Evolutionary conservation across 371 early-diverging fungal genomes (phyloP), one percentile per base, ranked within the genome.

Genomic region (Mucor plumbeus): DNA sequence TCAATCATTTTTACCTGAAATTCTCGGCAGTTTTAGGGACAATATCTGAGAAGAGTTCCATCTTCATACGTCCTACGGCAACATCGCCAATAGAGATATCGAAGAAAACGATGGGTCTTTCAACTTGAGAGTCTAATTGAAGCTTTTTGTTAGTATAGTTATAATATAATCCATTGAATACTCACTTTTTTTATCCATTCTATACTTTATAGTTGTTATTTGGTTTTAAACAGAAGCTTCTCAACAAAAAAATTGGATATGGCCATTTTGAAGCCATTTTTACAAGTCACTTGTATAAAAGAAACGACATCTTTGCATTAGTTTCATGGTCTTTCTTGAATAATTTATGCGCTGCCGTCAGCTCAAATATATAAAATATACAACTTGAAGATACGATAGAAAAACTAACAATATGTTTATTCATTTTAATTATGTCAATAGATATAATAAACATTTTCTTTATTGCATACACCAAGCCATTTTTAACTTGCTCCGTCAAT

Each of bases 1-100:
- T 53, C 7, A 1, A 21, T 31, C 6, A 14, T 33, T 14, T 7
- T 38, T 61, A 67, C 67, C 67, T 67, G 83, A 99, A 99, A 87
- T 99, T 99, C 76, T 99, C 99, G 13, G 96, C 97, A 1, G 99
- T 99, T 74, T 90, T 94, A 39, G 99, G 99, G 3, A 92, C 94
- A 53, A 93, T 90, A 71, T 99, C 97, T 4, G 89, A 86, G 75
- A 92, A 92, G 17, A 99, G 90, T 77, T 98, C 97, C 92, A 99
- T 95, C 73, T 94, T 94, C 77, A 99, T 94, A 57, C 95, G 87
- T 11, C 97, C 99, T 5, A 91, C 90, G 39, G 87, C 82, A 31
- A 89, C 81, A 64, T 86, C 89, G 39, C 91, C 91, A 67, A 92
- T 92, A 15, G 90, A 84, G n/a, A 91, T 85, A 68, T 91, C 92